Conservation (phyloP, 208 protist genomes). For the Wallacemonas rigidus region DNA sequence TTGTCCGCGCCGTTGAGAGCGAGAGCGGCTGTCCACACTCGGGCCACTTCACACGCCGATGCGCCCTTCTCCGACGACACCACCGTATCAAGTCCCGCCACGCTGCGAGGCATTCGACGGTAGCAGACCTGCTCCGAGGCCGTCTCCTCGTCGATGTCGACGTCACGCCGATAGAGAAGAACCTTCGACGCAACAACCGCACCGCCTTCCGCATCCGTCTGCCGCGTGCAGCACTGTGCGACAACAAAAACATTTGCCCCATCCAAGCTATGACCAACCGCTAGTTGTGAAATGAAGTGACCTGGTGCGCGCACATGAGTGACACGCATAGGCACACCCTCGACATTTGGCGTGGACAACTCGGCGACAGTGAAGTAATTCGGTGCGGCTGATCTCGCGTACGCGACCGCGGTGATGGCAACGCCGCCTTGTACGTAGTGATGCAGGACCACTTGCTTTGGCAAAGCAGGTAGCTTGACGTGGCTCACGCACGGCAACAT, state of each 20-base stretch:
- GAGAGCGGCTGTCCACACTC: conserved; percentile 34
- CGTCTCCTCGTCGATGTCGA: conserved; percentile 15
- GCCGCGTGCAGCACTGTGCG: conserved; percentile 35
- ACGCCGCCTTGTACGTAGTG: conserved; percentile 36
- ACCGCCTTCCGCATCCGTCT: background rate
- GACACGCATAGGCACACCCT: conserved; percentile 26
- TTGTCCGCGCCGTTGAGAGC: conserved; percentile 26
- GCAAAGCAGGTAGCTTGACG: conserved; percentile 25
- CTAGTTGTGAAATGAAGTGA: conserved; percentile 28
- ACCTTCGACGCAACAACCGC: conserved; percentile 14
- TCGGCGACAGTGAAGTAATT: conserved; percentile 40
- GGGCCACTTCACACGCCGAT: background rate
- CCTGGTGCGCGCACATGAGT: conserved; percentile 35
- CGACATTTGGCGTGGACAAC: conserved; percentile 34
- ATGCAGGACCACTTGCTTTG: conserved; percentile 28
- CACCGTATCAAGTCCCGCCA: conserved; percentile 29
- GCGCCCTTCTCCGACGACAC: background rate
- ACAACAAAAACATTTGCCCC: conserved; percentile 51
- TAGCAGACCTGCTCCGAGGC: conserved; percentile 35
- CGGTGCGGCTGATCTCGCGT: background rate
- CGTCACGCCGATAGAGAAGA: conserved; percentile 48
- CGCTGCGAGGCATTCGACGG: conserved; percentile 41
- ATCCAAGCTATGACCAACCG: conserved; percentile 29
- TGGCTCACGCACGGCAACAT: conserved; percentile 40
- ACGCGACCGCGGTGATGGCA: conserved; percentile 35